Percentiles rank a stretch among this genome's conserved stretches.
phyloP scores from a whole-genome alignment of 768 basidiomycete genomes.

The Lactifluus echinatus region DNA sequence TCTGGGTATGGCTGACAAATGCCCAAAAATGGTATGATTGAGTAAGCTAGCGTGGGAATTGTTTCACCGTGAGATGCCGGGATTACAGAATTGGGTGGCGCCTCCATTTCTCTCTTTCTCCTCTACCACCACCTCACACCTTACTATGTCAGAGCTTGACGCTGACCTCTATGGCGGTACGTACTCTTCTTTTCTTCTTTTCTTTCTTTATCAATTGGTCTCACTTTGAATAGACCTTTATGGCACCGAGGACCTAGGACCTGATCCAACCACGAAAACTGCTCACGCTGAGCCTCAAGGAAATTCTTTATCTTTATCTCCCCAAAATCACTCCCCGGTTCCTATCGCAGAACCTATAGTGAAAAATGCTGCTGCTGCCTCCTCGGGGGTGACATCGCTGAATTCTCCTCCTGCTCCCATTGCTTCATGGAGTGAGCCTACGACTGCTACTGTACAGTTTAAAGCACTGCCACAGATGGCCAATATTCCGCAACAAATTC shows the following conservation, averaged over 20 bases:
- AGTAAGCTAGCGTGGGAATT: slow-evolving; percentile 17
- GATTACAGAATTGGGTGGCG: slow-evolving; percentile 7
- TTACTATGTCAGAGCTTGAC: slow-evolving; percentile 66
- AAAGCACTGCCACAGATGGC: background rate
- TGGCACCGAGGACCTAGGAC: slow-evolving; percentile 47
- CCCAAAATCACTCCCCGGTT: slow-evolving; percentile 6
- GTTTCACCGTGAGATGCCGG: slow-evolving; percentile 9
- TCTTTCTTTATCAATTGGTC: background rate
- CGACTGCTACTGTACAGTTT: background rate
- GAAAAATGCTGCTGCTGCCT: background rate
- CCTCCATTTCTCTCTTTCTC: slow-evolving; percentile 16
- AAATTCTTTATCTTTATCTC: slow-evolving; percentile 5
- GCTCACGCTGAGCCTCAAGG: slow-evolving; percentile 17
- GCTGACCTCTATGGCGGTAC: slow-evolving; percentile 85
- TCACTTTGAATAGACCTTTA: slow-evolving; percentile 42
- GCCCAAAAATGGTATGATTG: background rate
- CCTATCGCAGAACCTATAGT: background rate
- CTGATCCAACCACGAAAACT: slow-evolving; percentile 33
- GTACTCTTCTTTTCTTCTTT: slow-evolving; percentile 20
- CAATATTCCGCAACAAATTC: slow-evolving; percentile 19
- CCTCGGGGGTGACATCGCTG: background rate
- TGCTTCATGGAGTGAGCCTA: slow-evolving; percentile 16
- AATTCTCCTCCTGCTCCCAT: slow-evolving; percentile 8
- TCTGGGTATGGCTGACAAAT: background rate
- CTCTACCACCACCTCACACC: slow-evolving; percentile 24